Base-by-base conservation (phyloP, 2,329 filamentous ascomycete species). In the Scedosporium minutisporum region DNA sequence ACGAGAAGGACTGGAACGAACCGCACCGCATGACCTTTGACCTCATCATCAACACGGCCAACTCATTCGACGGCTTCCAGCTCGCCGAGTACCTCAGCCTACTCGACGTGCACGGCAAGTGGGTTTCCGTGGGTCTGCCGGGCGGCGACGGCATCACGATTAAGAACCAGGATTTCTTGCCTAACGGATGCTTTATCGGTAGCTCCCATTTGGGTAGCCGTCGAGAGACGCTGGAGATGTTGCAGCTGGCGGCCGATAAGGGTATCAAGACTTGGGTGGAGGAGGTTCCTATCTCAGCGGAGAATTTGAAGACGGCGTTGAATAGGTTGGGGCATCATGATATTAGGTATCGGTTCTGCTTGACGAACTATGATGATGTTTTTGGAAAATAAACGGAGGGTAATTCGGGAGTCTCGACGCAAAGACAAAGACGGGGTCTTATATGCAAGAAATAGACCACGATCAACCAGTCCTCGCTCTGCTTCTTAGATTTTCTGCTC, bases 41-140 rank as follows among this genome's bases (percentile, higher is more conserved):
- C 74, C 78, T 91, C 60, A 88, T 91, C 69, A 72, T 91, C 74
- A 89, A 85, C 76, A 87, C 85, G 2, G 87, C 89, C 68, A 89
- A 85, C 70, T 85, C 82, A 42, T 87, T 84, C 60, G 83, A 86
- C 60, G 81, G 80, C 58, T 90, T 91, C 75, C 84, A 90, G 70
- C 77, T 91, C 38, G 75, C 76, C 61, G 82, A 87, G 66, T 96
- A 95, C 78, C 84, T 96, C 69, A 84, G 83, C 65, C 83, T 92
- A 69, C 82, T 96, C 72, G 91, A 93, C 75, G 87, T 93, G 63
- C 89, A 92, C 76, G 90, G 88, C 64, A 83, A 82, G 71, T 95
- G 89, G 85, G 84, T 93, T 73, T 89, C 83, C 69, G 89, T 93
- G 62, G 90, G 90, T 51, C 80, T 95, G 70, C 90, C 90, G 3